Base-by-base conservation (phyloP, 139 green algal genomes). In the Helicosporidium sp. region DNA sequence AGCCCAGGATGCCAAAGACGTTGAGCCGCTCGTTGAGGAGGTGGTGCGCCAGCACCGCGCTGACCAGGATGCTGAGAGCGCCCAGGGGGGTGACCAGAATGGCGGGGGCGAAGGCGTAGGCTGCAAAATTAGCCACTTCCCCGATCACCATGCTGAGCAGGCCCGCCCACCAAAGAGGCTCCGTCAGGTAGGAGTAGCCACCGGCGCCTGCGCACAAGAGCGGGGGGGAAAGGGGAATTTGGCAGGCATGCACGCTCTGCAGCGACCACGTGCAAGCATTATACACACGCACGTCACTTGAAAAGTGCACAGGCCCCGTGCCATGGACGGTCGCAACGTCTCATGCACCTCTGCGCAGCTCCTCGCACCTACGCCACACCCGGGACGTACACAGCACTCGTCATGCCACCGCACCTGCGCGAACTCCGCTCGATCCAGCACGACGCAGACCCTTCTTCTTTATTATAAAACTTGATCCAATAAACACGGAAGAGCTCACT, bases 151-250 rank as follows among this genome's bases (percentile, higher is more conserved):
- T 95, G 8, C 68, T 73, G 25, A 87, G 25, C 66, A 97, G 69
- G 12, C 87, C 87, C 26, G 75, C 65, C 87, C 87, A 97, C 87
- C 87, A 97, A 41, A 96, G 55, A 24, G 87, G 87, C 65, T 97
- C 77, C 10, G 31, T 40, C 7, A 97, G 54, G 54, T 97, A 97
- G 0, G 77, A 82, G 50, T 85, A 94, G 3, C 87, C 87, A 5
- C 87, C 87, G n/a, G 55, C 61, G n/a, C 84, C 87, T 91, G 76
- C 52, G 12, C 2, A 8, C 1, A 5, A 5, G 1, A 18, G 24
- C 2, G 26, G 26, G 17, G 3, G 7, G 5, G 43, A 26, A 5
- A 3, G 26, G 6, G 7, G 3, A 19, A n/a, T n/a, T n/a, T n/a
- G n/a, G n/a, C n/a, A n/a, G n/a, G n/a, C n/a, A n/a, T n/a, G n/a